Evolutionary conservation across 2,329 filamentous ascomycete species (phyloP).

Genomic region (Trichoderma sp.): DNA sequence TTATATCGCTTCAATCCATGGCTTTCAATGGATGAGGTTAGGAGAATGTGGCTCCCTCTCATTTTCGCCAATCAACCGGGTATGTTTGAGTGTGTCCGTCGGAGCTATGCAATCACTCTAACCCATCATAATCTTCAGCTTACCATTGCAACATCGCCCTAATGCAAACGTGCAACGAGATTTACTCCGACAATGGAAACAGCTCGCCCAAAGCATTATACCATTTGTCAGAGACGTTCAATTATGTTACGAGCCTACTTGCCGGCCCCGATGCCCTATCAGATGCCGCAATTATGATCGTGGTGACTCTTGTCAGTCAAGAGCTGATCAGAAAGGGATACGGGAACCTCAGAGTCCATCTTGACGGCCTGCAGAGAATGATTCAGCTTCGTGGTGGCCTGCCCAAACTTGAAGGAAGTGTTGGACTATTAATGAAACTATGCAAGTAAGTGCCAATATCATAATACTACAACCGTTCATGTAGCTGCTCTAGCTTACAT

Average conservation of each 20-base stretch:
- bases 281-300: not conserved
- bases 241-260: not conserved
- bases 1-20: not conserved
- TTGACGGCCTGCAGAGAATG: not conserved
- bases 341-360: not conserved
- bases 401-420: not conserved
- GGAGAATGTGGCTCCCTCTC: not conserved
- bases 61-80: not conserved
- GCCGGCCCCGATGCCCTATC: not conserved
- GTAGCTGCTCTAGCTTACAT: not conserved
- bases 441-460: not conserved
- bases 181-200: not conserved
- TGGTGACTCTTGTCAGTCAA: not conserved
- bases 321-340: not conserved
- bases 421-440: not conserved
- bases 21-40: not conserved
- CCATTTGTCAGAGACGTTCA: not conserved
- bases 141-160: not conserved
- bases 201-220: not conserved
- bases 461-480: not conserved
- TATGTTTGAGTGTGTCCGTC: not conserved
- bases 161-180: not conserved
- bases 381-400: not conserved
- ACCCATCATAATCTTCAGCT: not conserved
- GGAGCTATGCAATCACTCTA: not conserved